Conservation (phyloP, 225 moss, liverwort and hornwort genomes). For the Climacium dendroides region DNA sequence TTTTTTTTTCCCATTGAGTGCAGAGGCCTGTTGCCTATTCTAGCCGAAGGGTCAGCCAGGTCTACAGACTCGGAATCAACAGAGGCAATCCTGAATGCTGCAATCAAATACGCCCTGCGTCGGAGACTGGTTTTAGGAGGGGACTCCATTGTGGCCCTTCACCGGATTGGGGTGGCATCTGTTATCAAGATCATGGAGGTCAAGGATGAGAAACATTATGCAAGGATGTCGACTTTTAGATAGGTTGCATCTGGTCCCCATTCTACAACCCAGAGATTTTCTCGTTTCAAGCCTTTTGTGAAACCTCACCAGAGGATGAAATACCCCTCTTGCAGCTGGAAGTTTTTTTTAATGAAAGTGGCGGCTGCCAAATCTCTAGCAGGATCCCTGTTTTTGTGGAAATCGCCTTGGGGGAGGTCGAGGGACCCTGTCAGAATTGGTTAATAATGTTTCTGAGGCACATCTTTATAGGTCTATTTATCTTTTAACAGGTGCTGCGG, state of each 20-base stretch:
- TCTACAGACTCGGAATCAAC: constrained; percentile 88
- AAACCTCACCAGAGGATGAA: neutral
- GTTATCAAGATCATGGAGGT: constrained; percentile 86
- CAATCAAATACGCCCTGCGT: constrained; percentile 38
- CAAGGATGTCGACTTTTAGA: constrained; percentile 12
- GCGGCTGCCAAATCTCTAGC: neutral
- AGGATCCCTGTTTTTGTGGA: neutral
- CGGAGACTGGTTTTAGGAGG: constrained; percentile 66
- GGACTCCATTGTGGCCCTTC: constrained; percentile 83
- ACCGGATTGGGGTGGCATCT: constrained; percentile 83
- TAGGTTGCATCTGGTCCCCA: neutral
- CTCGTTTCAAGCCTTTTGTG: neutral
- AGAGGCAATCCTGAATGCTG: constrained; percentile 76
- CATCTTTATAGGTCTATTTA: neutral
- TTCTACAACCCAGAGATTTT: neutral
- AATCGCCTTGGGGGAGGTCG: neutral
- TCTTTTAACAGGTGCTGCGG: neutral
- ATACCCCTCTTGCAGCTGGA: neutral
- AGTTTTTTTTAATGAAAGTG: neutral
- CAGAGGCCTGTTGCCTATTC: constrained; percentile 81
- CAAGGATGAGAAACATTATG: constrained; percentile 22
- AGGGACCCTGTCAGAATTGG: neutral
- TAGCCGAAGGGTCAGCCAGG: constrained; percentile 87
- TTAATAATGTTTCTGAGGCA: neutral
- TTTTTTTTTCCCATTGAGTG: neutral